phyloP scores from a whole-genome alignment of 176 grass and related monocot genomes.

The Zizania latifolia region DNA sequence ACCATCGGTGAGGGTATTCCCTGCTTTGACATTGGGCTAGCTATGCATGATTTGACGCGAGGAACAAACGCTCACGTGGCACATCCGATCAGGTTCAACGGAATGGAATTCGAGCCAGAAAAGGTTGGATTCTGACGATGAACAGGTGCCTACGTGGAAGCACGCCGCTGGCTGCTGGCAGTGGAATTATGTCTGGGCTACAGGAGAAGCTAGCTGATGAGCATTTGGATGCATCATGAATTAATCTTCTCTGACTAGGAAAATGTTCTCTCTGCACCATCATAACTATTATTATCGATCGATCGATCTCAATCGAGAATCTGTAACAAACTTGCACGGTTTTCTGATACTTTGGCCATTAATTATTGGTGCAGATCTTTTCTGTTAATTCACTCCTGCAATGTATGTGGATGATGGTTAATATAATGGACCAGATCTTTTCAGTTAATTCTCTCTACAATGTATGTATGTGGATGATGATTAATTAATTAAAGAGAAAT shows the following conservation, averaged over 20 bases:
- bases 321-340: neutral
- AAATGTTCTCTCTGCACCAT: neutral
- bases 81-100: neutral
- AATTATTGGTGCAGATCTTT: neutral
- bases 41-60: conserved; percentile 24
- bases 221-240: too few relatives aligned
- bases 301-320: conserved; percentile 12
- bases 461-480: too few relatives aligned
- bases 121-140: neutral
- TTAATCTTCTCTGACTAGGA: conserved; percentile 19
- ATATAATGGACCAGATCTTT: too few relatives aligned
- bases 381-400: too few relatives aligned
- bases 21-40: conserved; percentile 20
- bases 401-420: too few relatives aligned
- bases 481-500: too few relatives aligned
- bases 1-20: neutral
- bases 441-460: too few relatives aligned
- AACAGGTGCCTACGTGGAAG: conserved; percentile 9
- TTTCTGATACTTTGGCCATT: neutral
- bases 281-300: neutral
- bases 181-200: neutral
- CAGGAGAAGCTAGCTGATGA: too few relatives aligned
- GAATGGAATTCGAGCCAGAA: neutral
- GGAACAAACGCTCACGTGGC: conserved; percentile 35
- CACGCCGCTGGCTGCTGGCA: neutral